Conservation (phyloP, 169 alveolate genomes). For the Cryptosporidium ubiquitum region DNA sequence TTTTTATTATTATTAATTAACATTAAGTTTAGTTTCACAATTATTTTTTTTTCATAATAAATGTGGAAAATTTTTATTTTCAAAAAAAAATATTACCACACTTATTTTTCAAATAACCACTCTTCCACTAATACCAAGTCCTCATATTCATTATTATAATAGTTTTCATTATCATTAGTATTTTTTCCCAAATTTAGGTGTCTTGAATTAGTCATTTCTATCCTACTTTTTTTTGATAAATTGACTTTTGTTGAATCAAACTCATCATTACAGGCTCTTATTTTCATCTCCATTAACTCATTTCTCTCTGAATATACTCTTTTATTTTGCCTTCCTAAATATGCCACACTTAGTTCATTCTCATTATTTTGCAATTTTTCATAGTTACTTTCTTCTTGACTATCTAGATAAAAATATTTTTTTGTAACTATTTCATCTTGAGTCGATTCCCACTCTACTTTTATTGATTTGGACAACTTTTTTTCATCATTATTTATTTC, state of each 20-base stretch:
- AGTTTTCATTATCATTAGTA: background rate
- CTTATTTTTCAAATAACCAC: slow-evolving; percentile 56
- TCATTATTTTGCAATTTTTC: background rate
- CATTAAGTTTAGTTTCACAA: background rate
- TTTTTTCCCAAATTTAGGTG: background rate
- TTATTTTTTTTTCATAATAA: background rate
- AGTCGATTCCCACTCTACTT: slow-evolving; percentile 26
- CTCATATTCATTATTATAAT: background rate
- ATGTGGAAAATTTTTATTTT: slow-evolving; percentile 5
- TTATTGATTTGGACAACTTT: background rate
- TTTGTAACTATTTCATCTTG: slow-evolving; percentile 22
- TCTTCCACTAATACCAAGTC: background rate
- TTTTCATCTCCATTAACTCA: background rate
- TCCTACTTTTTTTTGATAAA: background rate
- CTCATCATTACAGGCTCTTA: background rate
- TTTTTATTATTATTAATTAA: background rate
- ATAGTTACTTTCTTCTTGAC: background rate
- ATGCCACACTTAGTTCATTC: slow-evolving; percentile 51
- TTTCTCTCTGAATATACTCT: slow-evolving; percentile 21
- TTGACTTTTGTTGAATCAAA: slow-evolving; percentile 19
- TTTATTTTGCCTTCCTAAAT: slow-evolving; percentile 40
- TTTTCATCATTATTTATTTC: background rate
- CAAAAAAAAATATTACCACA: slow-evolving; percentile 16
- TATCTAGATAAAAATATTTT: background rate
- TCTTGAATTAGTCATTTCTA: background rate